Base-by-base conservation (phyloP, 108 stramenopile species). In the Fragilariopsis cylindrus region DNA sequence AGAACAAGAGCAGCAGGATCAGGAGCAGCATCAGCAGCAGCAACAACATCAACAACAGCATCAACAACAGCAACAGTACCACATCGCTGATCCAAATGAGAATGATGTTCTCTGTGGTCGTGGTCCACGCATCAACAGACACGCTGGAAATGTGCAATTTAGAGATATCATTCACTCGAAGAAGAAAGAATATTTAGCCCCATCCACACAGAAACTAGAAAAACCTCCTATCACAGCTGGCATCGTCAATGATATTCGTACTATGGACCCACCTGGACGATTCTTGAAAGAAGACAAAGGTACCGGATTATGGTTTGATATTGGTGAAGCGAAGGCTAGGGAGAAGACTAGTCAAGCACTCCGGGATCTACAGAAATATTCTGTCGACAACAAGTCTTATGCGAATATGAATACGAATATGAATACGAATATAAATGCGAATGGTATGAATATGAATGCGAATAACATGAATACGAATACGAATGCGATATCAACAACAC, bases 271-370 rank as follows among this genome's bases (percentile, higher is more conserved):
- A 1, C 83, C 89, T 3, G 95, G 95, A 2, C 67, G 91, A 40
- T 96, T 96, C 74, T 69, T 96, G 47, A 92, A 94, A 77, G 91
- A 93, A 67, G 92, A 93, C 46, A 52, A 85, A 11, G 70, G 76
- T 6, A 79, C 81, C 5, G 89, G 87, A 0, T 40, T 83, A 72
- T 96, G 90, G 92, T 83, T 71, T 44, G 95, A 96, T 67, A 96
- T 96, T 75, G 95, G 95, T 5, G 95, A 96, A 62, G 82, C 85
- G 44, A 81, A 89, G 54, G 95, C 95, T 15, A 85, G 89, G 66
- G 91, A 92, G 76, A 96, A 96, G 69, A 83, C 90, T 9, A 88
- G 92, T 41, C 95, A 96, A 80, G 91, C 92, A 16, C 60, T 96
- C 16, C 70, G 95, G 8, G 95, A 96, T 42, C 30, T 41, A 47